Base-by-base conservation (phyloP, 1,284 basidiomycete species). In the Malassezia equina region DNA sequence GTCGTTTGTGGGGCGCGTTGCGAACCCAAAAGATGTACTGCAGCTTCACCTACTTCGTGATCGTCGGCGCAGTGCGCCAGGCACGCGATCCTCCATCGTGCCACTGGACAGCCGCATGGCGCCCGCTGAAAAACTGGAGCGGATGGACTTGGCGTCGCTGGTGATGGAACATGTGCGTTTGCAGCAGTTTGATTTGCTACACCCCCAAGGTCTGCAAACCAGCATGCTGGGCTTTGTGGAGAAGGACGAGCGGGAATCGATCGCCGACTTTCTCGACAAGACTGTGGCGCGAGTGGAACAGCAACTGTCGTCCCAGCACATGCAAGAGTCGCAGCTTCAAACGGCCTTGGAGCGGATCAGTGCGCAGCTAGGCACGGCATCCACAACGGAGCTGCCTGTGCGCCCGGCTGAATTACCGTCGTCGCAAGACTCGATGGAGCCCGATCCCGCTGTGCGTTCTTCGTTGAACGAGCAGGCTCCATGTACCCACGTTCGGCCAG, bases 1-100 rank as follows among this genome's bases (percentile, higher is more conserved):
- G 75, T 89, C 94, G 72, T 96, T 94, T 75, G 81, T 85, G 56
- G 89, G 88, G 2, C 82, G 82, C 21, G 82, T 98, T 13, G 94
- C 93, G 9, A 99, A 99, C 71, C 91, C 93, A 6, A 83, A 88
- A 34, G 91, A 96, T 67, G 81, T 98, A 27, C 81, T 89, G 43
- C 95, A 95, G 58, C 39, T 61, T 47, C 47, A 55, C 23, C 41
- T 43, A 11, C 43, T 48, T 3, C 47, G 60, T 6, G 24, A 39
- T n/a, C 45, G 57, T 4, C 41, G 52, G 13, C 46, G 40, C 12
- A 45, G 32, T 4, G 45, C 23, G 24, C 34, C 54, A 12, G 41
- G 31, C 6, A 11, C 55, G 8, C 57, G 55, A 25, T 55, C 56
- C 0, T 54, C 59, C n/a, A 62, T 61, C 1, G 64, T 62, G 24